Conservation (phyloP, 805 yeast species). For the Cyberlindnera euphorbiae region DNA sequence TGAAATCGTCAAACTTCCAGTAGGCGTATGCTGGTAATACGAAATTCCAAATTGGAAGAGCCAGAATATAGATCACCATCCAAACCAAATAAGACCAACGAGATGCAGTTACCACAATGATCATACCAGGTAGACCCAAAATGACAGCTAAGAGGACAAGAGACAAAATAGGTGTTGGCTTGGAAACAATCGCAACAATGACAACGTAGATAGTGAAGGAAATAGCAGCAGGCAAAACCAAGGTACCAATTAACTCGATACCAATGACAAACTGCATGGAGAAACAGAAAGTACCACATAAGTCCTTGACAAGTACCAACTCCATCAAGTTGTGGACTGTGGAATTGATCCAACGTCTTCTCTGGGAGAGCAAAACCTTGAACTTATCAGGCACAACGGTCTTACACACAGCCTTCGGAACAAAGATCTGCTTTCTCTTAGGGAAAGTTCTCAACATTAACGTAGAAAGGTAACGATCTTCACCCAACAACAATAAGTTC, state of each 20-base stretch:
- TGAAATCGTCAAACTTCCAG: conserved; percentile 95
- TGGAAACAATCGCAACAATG: conserved; percentile 60
- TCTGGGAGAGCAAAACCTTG: conserved; percentile 76
- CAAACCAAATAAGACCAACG: conserved; percentile 67
- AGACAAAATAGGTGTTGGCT: conserved; percentile 75
- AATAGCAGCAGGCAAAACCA: conserved; percentile 86
- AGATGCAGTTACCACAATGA: conserved; percentile 78
- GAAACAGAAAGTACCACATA: conserved; percentile 92
- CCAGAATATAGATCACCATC: conserved; percentile 71
- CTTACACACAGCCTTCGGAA: conserved; percentile 88
- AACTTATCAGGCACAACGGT: conserved; percentile 86
- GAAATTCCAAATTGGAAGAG: conserved; percentile 93
- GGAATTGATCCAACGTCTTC: conserved; percentile 96
- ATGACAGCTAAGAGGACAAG: conserved; percentile 71
- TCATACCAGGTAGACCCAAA: conserved; percentile 79
- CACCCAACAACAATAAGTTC: conserved; percentile 81
- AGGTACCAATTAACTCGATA: conserved; percentile 80
- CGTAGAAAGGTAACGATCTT: conserved; percentile 81
- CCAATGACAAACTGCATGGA: conserved; percentile 91
- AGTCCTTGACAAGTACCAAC: conserved; percentile 73
- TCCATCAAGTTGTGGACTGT: conserved; percentile 92
- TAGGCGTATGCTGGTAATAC: conserved; percentile 80
- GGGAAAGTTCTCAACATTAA: conserved; percentile 88
- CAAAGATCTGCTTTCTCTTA: conserved; percentile 78
- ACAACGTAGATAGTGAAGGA: conserved; percentile 78